Conservation (phyloP, 306 rosid genomes). For the Acmispon strigosus region DNA sequence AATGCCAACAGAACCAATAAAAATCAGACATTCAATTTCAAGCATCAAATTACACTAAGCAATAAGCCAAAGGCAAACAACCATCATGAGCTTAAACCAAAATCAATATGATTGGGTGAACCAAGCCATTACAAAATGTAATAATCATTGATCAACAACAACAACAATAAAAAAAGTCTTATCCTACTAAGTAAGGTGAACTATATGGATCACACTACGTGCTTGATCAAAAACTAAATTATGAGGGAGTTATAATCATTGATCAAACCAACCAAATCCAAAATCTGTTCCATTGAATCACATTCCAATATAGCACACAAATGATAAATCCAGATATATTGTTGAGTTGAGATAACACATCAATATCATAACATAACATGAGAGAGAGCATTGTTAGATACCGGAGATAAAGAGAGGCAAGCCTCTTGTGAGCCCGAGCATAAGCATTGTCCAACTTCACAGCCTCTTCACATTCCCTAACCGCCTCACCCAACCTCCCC, state of each 20-base stretch:
- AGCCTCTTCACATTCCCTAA: slow-evolving; percentile 77
- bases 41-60: too few species aligned
- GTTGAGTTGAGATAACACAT: neutral
- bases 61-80: neutral
- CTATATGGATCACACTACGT: too few species aligned
- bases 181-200: too few species aligned
- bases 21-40: neutral
- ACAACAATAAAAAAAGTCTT: too few species aligned
- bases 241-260: neutral
- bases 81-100: neutral
- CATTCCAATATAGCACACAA: neutral
- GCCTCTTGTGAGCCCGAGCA: slow-evolving; percentile 79
- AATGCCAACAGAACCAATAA: neutral
- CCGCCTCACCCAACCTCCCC: slow-evolving; percentile 76
- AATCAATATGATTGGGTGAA: neutral
- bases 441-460: slow-evolving; percentile 65
- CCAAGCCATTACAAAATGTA: neutral
- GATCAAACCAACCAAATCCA: neutral
- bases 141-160: neutral
- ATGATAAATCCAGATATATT: neutral
- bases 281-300: neutral
- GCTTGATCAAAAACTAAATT: too few species aligned
- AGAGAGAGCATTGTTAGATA: neutral
- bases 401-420: slow-evolving; percentile 81
- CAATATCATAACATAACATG: neutral